Evolutionary conservation across 2,329 filamentous ascomycete species (phyloP), one percentile per base, ranked within the genome.

Genomic region (Raffaelea ambrosiae): DNA sequence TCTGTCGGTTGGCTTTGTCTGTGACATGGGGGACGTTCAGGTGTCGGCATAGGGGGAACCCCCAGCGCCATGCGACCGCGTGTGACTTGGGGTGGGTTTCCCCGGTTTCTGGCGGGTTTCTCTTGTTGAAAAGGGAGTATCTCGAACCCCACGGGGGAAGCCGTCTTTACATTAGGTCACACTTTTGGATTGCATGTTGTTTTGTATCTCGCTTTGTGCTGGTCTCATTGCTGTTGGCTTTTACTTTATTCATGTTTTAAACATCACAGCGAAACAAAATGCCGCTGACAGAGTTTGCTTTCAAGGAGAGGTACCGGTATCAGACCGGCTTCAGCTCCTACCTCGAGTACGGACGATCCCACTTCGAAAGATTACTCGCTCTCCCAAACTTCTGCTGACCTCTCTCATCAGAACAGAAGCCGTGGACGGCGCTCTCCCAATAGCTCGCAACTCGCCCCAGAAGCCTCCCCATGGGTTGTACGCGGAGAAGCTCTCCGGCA

Each of bases 391-490:
- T 3, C 10, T 22, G 39, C 20, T 21, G n/a, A n/a, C n/a, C n/a
- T 39, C 43, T 26, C 23, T 41, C 20, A 4, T 20, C 58, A 90
- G 86, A 61, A 80, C 84, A 40, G 87, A 93, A 71, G 86, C 87
- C 40, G 70, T 91, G 48, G 72, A 81, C 16, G 84, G 82, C 18
- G 83, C 88, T 5, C 72, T 91, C 5, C 87, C 88, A 9, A 61
- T 88, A 50, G 87, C 77, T 44, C 77, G 83, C 39, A 95, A 94
- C 70, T 88, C 85, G 3, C 88, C 88, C 0, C 88, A 94, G 62
- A 88, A 88, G 60, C 82, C 82, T 0, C 76, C 86, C 0, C 79
- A 81, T 54, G 88, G 87, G 1, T 79, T 95, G 23, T 93, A 93
- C 66, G 81, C 87, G 23, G 88, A 95, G 67, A 85, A 86, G 68